Conservation (phyloP, 2,329 filamentous ascomycete species). For the Paracorniculantispora psalliotae region DNA sequence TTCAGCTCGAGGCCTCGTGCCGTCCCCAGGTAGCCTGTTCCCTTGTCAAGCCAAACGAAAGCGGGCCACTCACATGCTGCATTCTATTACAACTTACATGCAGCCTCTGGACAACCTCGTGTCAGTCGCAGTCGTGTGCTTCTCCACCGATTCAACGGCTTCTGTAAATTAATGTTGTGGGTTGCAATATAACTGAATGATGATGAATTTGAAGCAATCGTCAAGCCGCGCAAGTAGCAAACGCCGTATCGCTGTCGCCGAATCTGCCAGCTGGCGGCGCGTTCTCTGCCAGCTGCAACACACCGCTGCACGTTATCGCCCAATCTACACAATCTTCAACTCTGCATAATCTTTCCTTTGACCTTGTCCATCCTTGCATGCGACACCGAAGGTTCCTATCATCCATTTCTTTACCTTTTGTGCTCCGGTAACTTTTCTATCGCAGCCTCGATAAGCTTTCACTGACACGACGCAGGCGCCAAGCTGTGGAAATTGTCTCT, state of each 20-base stretch:
- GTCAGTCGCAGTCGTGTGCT: neutral
- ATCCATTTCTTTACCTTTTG: neutral
- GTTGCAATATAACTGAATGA: neutral
- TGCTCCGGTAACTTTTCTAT: slow-evolving; percentile 1
- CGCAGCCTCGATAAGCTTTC: slow-evolving; percentile 1
- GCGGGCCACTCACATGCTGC: neutral
- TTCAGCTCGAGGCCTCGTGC: neutral
- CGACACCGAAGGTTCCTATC: neutral
- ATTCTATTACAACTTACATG: neutral
- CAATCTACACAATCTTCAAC: neutral
- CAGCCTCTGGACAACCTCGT: neutral
- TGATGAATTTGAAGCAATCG: neutral
- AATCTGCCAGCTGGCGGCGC: neutral
- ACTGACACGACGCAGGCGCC: neutral
- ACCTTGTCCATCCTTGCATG: neutral
- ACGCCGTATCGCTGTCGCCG: neutral
- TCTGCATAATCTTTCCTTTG: neutral
- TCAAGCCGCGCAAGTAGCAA: neutral
- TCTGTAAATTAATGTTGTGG: neutral
- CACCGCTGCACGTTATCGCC: neutral
- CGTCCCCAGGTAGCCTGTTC: neutral
- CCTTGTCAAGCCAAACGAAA: neutral
- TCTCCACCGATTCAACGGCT: neutral
- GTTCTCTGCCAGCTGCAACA: neutral
- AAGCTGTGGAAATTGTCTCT: slow-evolving; percentile 2